phyloP scores from a whole-genome alignment of 306 rosid genomes.

The Notholithocarpus densiflorus region DNA sequence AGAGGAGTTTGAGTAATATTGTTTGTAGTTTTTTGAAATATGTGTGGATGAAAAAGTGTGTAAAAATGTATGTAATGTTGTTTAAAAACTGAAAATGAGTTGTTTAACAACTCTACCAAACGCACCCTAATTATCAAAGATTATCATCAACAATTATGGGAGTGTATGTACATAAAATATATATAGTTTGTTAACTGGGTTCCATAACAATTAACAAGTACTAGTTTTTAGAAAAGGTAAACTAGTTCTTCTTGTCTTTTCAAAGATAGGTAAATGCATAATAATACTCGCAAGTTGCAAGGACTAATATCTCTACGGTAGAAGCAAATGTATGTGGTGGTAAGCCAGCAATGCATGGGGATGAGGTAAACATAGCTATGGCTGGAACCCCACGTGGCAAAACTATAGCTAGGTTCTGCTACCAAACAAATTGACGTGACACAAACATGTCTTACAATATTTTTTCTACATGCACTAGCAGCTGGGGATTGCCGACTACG shows the following conservation, averaged over 20 bases:
- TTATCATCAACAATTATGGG: no score
- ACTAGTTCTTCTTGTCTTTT: background rate
- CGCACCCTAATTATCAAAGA: no score
- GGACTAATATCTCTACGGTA: background rate
- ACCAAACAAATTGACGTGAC: slow-evolving; percentile 15
- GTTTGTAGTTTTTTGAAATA: no score
- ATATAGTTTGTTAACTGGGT: no score
- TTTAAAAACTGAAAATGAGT: no score
- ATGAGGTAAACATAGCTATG: background rate
- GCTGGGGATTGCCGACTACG: slow-evolving; percentile 1
- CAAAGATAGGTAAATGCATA: background rate
- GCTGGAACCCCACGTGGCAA: background rate
- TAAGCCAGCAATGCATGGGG: background rate
- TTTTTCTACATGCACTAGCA: background rate
- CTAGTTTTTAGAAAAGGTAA: background rate
- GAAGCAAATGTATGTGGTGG: background rate
- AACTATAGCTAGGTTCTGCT: background rate
- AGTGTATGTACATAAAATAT: no score
- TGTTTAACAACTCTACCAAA: no score
- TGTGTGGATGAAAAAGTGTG: no score
- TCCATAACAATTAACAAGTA: background rate
- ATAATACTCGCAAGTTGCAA: background rate
- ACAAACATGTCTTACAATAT: background rate
- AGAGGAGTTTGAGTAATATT: no score
- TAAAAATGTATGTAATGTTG: no score